Percentiles rank a stretch among this genome's conserved stretches.
These are phyloP conservation scores for Podospora pseudopauciseta DNA, from an alignment of 495 filamentous ascomycete genomes.

Conservation along the genomic window DNA sequence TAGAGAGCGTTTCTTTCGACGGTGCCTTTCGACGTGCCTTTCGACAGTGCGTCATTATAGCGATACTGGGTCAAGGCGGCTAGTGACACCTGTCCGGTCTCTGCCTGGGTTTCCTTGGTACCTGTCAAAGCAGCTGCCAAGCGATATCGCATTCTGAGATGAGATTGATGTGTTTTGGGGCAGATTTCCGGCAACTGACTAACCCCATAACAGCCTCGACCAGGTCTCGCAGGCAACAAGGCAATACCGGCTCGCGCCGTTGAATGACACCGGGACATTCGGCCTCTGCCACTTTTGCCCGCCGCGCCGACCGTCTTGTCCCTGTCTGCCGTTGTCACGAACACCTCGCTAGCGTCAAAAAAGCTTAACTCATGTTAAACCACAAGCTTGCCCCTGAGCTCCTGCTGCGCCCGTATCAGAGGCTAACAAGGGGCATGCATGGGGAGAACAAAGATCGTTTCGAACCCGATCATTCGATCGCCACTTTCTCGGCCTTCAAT, in stretches of 20 bases:
- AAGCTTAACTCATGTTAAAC: not conserved
- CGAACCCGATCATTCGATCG: not conserved
- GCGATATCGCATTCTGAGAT: slow-evolving; percentile 2
- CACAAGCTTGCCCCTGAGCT: not conserved
- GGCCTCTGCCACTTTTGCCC: not conserved
- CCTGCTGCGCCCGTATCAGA: not conserved
- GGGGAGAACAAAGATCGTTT: not conserved
- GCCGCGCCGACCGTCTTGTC: not conserved
- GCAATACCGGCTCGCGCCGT: not conserved
- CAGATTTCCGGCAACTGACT: not conserved
- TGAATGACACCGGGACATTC: not conserved
- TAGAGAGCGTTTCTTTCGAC: not conserved
- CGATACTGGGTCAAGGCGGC: not conserved
- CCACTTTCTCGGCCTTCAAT: not conserved
- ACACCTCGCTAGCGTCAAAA: slow-evolving; percentile 3
- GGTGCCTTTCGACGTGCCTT: not conserved
- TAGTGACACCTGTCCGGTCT: not conserved
- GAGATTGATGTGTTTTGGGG: not conserved
- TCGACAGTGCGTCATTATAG: not conserved
- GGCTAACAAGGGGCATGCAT: not conserved
- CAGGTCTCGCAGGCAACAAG: not conserved
- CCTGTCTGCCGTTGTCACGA: not conserved
- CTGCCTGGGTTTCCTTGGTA: not conserved
- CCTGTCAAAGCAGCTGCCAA: slow-evolving; percentile 4
- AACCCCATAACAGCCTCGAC: not conserved